Evolutionary conservation across 208 protist species (phyloP).

Genomic region (Naegleria gruberi): DNA sequence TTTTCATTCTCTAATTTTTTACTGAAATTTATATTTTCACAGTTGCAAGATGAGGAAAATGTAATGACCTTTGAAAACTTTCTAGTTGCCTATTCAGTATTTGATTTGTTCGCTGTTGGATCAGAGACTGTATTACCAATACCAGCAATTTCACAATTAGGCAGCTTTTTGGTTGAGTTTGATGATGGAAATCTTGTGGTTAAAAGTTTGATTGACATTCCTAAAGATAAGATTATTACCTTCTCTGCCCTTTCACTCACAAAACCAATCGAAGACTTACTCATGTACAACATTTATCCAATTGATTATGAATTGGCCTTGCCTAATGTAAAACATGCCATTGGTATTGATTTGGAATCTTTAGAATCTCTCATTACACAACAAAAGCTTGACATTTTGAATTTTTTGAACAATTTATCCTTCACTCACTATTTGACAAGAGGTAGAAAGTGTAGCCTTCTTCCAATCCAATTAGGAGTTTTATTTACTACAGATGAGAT

Average conservation of each 20-base stretch:
- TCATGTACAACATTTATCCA: not conserved
- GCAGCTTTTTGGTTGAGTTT: not conserved
- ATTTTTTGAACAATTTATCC: not conserved
- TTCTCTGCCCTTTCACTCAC: not conserved
- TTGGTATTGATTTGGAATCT: not conserved
- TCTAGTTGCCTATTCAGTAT: not conserved
- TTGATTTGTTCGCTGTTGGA: not conserved
- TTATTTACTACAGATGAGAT: not conserved
- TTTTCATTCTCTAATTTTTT: not conserved
- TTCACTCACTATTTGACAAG: not conserved
- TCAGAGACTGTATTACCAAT: not conserved
- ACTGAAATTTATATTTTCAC: not conserved
- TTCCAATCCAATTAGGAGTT: not conserved
- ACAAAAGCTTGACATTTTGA: not conserved
- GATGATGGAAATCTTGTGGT: not conserved
- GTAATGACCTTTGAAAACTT: conserved; percentile 5
- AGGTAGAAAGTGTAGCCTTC: not conserved
- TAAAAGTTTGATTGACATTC: not conserved
- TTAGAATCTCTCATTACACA: not conserved
- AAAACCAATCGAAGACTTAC: not conserved
- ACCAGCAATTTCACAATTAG: not conserved
- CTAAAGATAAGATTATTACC: not conserved
- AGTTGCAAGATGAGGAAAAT: not conserved
- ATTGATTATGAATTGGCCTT: too few species aligned
- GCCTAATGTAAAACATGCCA: not conserved